Evolutionary conservation across 768 basidiomycete species (phyloP), one percentile per base, ranked within the genome.

Genomic region (Rhodotorula graminis): DNA sequence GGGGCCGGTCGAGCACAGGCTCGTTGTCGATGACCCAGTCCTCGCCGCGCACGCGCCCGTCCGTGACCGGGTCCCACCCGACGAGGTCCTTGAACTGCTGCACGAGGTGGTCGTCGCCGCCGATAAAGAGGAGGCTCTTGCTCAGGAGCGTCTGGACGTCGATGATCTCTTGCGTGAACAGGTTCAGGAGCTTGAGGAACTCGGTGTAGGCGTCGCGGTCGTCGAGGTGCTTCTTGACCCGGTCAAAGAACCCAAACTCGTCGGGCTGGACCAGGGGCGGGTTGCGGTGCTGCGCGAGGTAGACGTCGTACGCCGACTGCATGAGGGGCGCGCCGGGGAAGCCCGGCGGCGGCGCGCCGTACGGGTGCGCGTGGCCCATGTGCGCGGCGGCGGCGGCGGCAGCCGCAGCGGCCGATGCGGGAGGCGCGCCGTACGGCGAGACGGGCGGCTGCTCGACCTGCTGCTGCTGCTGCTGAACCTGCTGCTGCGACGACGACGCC

Each of bases 161-260:
- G 77, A 99, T 90, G 77, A 98, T 88, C 70, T 96, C 93, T 77
- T 89, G 90, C 25, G 91, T 89, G 82, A 90, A 99, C 61, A 98
- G 84, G 79, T 88, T 90, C 64, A 98, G 85, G 40, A 98, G 84
- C 82, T 95, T 97, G 78, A 98, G 83, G 81, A 98, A 98, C 76
- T 98, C 95, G 77, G 95, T 74, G 74, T 84, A 84, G 29, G 80
- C 79, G 29, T 80, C 79, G 60, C 82, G 82, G 78, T 85, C 82
- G 74, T 85, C 83, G 77, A 84, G 80, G 73, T 78, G 78, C 73
- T 83, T 84, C 78, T 84, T 85, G 78, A 93, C 91, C 55, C 91
- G 88, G 79, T 98, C 96, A 79, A 98, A 98, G 85, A 98, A 98
- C 21, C 90, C 83, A 46, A 93, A 85, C 78, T 96, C 93, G 71